Conservation (phyloP, 768 basidiomycete species). For the Jaapia argillacea region DNA sequence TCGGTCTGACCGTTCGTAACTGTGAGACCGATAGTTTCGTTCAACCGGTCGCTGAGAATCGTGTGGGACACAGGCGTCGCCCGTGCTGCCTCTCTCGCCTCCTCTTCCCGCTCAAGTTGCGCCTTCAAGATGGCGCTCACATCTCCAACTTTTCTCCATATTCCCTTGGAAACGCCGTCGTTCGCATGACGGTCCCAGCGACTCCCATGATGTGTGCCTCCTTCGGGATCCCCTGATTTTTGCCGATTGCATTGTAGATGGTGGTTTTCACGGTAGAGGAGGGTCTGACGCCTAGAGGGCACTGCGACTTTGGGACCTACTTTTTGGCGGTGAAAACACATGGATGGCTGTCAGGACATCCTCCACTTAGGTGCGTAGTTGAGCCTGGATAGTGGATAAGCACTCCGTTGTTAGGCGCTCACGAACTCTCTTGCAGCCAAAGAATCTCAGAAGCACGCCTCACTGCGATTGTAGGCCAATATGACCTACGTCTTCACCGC, state of each 20-base stretch:
- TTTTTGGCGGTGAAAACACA: no score
- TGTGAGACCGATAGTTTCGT: no score
- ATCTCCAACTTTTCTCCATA: slow-evolving; percentile 43
- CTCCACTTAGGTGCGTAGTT: no score
- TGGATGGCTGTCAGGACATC: no score
- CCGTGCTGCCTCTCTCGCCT: slow-evolving; percentile 8
- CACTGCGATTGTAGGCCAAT: no score
- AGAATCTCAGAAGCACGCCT: no score
- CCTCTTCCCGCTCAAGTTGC: slow-evolving; percentile 37
- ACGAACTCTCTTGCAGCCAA: no score
- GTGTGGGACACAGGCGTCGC: slow-evolving; percentile 15
- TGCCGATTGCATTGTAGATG: slow-evolving; percentile 41
- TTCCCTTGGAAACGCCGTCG: slow-evolving; percentile 40
- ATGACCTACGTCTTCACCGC: no score
- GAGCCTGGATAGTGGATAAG: no score
- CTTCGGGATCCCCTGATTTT: slow-evolving; percentile 25
- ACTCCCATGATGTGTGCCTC: slow-evolving; percentile 44
- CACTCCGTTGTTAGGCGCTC: no score
- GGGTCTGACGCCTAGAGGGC: slow-evolving; percentile 13
- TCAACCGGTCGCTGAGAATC: slow-evolving; percentile 53
- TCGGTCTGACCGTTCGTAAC: no score
- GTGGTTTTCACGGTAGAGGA: slow-evolving; percentile 73
- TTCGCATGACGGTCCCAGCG: slow-evolving; percentile 46
- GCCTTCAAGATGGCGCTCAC: slow-evolving; percentile 55
- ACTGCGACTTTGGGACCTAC: background rate